Evolutionary conservation across 306 rosid species (phyloP), one percentile per base, ranked within the genome.

Genomic region (Acacia acuminata): DNA sequence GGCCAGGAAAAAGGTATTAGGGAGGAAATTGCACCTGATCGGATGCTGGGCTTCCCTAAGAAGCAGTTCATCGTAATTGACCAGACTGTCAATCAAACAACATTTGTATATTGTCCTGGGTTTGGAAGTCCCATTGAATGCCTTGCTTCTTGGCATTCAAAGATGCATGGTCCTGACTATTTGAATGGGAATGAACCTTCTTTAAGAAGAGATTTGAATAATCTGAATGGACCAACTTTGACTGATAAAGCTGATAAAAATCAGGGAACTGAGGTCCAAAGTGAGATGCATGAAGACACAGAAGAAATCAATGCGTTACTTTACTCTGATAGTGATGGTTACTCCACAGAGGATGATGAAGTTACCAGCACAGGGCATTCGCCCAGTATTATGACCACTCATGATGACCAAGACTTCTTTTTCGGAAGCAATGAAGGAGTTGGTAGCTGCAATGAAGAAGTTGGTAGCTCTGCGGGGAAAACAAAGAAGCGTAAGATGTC

Each of bases 311-410:
- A 96, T 78, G 99, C 99, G 10, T 86, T 96, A 82, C 97, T 96
- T 43, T 92, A 92, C 87, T 96, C 99, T 0, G 97, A 93, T 15
- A 89, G 94, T 25, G 92, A 92, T 27, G 86, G 86, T 45, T 87
- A 83, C 74, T 86, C 85, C 3, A 75, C 88, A 1, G 94, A 92
- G 83, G 98, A 93, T 8, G 98, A 94, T 80, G 99, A 96, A 86
- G 97, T 96, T 74, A 89, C 98, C 8, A 96, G 99, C 93, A 96
- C 99, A 5, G 99, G 98, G 15, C 99, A 92, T 86, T 94, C 98
- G 0, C 98, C 98, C 0, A 89, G 97, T 75, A 88, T 94, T 53
- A 88, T 86, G 97, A 87, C 94, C 60, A 79, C 86, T 36, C 89
- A 85, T 20, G 91, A 85, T 50, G 81, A 82, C 86, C 88, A 30